phyloP scores from a whole-genome alignment of 2,329 filamentous ascomycete genomes.

The Trichothecium roseum region DNA sequence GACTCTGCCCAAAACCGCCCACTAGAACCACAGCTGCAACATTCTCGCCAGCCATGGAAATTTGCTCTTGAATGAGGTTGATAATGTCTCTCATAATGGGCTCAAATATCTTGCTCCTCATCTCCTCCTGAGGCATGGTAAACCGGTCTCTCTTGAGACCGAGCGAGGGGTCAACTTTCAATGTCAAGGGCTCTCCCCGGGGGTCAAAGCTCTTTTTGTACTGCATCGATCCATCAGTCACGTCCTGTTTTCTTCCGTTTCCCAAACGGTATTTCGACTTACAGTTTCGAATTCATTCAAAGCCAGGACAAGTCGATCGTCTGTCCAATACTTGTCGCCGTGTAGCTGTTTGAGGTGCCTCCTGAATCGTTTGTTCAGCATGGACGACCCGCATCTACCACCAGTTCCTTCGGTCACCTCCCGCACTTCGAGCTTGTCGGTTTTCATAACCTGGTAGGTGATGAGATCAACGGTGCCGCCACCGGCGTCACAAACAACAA shows the following conservation, averaged over 20 bases:
- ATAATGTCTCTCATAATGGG: conserved; percentile 32
- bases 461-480: conserved; percentile 45
- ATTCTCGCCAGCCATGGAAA: conserved; percentile 21
- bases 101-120: conserved; percentile 45
- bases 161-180: conserved; percentile 23
- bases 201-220: conserved; percentile 27
- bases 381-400: conserved; percentile 37
- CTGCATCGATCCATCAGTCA: conserved; percentile 14
- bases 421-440: conserved; percentile 31
- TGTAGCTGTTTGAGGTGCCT: conserved; percentile 31
- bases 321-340: conserved; percentile 30
- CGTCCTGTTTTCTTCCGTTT: too few species aligned
- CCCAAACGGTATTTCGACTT: too few species aligned
- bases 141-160: conserved; percentile 19
- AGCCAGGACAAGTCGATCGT: conserved; percentile 27
- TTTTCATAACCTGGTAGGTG: conserved; percentile 34
- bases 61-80: conserved; percentile 29
- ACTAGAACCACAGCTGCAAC: conserved; percentile 33
- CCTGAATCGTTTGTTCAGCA: conserved; percentile 37
- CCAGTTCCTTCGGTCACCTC: conserved; percentile 39
- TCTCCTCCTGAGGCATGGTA: conserved; percentile 42
- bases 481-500: conserved; percentile 43
- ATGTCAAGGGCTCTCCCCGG: conserved; percentile 21
- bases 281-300: conserved; percentile 31
- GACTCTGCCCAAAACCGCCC: conserved; percentile 36